These are phyloP conservation scores for Lactifluus pinguis DNA, from an alignment of 768 basidiomycete genomes.

Conservation along the genomic window DNA sequence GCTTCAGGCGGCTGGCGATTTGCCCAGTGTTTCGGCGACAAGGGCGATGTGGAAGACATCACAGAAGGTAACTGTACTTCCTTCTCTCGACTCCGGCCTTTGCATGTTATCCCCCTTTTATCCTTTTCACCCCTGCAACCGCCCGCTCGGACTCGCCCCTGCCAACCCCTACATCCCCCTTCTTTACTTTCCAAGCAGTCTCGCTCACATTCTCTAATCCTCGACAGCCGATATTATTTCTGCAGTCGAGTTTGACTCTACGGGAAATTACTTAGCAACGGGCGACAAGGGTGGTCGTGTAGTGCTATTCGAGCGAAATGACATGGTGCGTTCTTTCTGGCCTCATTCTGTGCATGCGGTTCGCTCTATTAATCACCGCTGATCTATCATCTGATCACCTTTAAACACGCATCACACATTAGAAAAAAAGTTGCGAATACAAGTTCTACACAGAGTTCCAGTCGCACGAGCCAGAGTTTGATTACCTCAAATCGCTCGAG, in stretches of 20 bases:
- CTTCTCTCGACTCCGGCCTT: slow-evolving; percentile 12
- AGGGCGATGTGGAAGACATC: slow-evolving; percentile 98
- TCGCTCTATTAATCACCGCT: slow-evolving; percentile 1
- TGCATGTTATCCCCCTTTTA: not conserved
- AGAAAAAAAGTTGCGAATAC: slow-evolving; percentile 99
- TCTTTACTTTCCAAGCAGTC: slow-evolving; percentile 2
- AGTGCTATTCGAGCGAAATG: slow-evolving; percentile 97
- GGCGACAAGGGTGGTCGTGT: slow-evolving; percentile 99
- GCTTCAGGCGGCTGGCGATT: slow-evolving; percentile 91
- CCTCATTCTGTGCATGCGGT: not conserved
- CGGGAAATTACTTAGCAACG: slow-evolving; percentile 98
- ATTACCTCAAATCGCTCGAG: slow-evolving; percentile 98
- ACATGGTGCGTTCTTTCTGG: slow-evolving; percentile 54
- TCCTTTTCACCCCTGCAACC: slow-evolving; percentile 3
- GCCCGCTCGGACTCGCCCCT: not conserved
- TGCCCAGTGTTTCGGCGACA: slow-evolving; percentile 99
- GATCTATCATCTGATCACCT: slow-evolving; percentile 19
- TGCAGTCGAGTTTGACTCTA: slow-evolving; percentile 98
- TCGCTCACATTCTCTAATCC: slow-evolving; percentile 3
- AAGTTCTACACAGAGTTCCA: slow-evolving; percentile 99
- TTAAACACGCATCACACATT: not conserved
- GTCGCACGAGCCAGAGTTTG: slow-evolving; percentile 99
- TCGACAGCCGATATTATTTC: slow-evolving; percentile 96
- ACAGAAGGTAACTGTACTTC: slow-evolving; percentile 71
- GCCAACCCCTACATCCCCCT: not conserved